Evolutionary conservation across 106 monocot species (phyloP), one percentile per base, ranked within the genome.

Genomic region (Dioscorea dumetorum): DNA sequence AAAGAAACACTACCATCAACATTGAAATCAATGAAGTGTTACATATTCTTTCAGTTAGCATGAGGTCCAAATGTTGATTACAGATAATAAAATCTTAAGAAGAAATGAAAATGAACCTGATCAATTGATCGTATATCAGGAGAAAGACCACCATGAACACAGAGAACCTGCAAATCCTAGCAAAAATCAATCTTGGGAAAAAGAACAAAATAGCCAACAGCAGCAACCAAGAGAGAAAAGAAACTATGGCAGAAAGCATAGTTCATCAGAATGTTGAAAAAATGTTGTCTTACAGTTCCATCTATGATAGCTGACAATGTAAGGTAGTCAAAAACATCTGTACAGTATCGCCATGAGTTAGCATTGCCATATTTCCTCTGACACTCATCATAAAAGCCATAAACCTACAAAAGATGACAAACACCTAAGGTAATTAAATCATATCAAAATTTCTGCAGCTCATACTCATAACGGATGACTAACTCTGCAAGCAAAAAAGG

Each of bases 341-440:
- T 95, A 74, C 95, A 95, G 62, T 95, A 95, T 71, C 95, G 82
- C 95, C 91, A 95, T 48, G 95, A 91, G 78, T 95, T 95, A 33
- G 95, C 95, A 82, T 95, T 95, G 69, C 95, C 95, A 80, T 95
- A 95, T 69, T 95, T 95, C 65, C 95, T 83, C 75, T 95, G 95
- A 66, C 95, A 95, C 64, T 95, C 95, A 72, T 95, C 95, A 81
- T 95, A 95, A 76, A 95, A 95, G 28, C 95, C 95, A 79, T 95
- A 95, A 15, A 95, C 95, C 95, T 95, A 49, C 22, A 81, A 58
- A 41, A 56, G 18, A 64, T 31, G 59, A 12, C 48, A 12, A 21
- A 48, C 28, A 52, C 53, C 41, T 5, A 18, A 52, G 2, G 2
- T 18, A 56, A 0, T 5, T 19, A 56, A 5, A 19, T 12, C 54